Conservation (phyloP, 2,329 filamentous ascomycete species). For the Magnaporthiopsis rhizophila region DNA sequence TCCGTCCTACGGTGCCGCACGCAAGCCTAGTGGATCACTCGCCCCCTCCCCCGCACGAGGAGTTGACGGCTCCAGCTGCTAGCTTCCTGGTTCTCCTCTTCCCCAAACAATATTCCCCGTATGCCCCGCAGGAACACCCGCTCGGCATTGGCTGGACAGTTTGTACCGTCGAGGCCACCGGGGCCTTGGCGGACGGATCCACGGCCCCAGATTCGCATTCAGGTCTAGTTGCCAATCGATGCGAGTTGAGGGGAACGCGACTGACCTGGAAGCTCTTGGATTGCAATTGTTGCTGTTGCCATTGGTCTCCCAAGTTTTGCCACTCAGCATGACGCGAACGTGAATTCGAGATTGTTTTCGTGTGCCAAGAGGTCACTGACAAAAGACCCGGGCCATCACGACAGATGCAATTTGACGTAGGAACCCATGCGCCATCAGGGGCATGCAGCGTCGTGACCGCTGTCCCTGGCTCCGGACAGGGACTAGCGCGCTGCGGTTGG, state of each 20-base stretch:
- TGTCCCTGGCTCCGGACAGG: background rate
- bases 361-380: background rate
- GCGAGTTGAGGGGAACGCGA: background rate
- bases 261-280: background rate
- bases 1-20: background rate
- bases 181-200: background rate
- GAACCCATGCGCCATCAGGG: background rate
- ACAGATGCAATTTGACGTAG: background rate
- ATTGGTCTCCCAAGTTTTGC: background rate
- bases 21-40: background rate
- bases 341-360: background rate
- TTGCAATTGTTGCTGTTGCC: no score
- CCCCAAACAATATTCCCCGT: background rate
- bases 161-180: background rate
- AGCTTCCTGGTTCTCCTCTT: background rate
- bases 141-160: no score
- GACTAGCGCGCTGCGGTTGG: background rate
- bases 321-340: background rate
- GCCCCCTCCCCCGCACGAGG: background rate
- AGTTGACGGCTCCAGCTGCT: no score
- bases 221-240: background rate
- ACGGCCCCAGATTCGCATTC: background rate
- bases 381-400: background rate
- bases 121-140: background rate
- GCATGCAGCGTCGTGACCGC: background rate